Conservation (phyloP, 163 green algal species). For the Coccomyxa subellipsoidea region DNA sequence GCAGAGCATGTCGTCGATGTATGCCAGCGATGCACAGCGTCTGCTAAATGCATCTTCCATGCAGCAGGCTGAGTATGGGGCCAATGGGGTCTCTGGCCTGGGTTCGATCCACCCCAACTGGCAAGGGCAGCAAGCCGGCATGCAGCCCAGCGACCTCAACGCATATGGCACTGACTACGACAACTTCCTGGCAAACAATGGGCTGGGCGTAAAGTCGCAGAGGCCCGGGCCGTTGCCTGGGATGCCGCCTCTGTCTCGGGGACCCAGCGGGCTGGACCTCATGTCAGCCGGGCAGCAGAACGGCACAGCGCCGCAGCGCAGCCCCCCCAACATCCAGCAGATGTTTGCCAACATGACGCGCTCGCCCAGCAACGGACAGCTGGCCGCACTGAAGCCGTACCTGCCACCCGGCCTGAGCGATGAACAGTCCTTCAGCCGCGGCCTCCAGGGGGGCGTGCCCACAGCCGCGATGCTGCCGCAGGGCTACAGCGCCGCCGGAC, state of each 20-base stretch:
- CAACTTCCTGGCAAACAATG: not conserved
- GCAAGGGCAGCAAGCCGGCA: not conserved
- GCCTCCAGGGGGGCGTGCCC: no score
- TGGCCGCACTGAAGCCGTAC: not conserved
- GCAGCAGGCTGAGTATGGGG: not conserved
- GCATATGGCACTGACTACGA: not conserved
- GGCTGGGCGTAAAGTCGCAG: not conserved
- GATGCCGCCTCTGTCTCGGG: not conserved
- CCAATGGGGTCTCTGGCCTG: not conserved
- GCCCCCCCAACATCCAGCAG: not conserved
- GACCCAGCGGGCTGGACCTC: not conserved
- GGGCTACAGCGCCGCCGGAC: not conserved
- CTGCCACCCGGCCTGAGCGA: not conserved
- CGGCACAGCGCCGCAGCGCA: not conserved
- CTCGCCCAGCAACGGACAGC: not conserved
- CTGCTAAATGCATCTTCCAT: not conserved
- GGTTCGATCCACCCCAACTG: not conserved
- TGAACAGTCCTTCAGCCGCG: not conserved
- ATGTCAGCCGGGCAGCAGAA: not conserved
- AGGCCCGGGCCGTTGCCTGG: not conserved
- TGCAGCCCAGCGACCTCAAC: not conserved
- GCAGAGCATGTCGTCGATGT: not conserved
- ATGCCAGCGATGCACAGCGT: not conserved
- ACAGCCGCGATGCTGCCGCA: no score
- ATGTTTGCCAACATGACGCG: not conserved